Evolutionary conservation across 805 yeast species (phyloP), one percentile per base, ranked within the genome.

Genomic region (Kodamaea kakaduensis): DNA sequence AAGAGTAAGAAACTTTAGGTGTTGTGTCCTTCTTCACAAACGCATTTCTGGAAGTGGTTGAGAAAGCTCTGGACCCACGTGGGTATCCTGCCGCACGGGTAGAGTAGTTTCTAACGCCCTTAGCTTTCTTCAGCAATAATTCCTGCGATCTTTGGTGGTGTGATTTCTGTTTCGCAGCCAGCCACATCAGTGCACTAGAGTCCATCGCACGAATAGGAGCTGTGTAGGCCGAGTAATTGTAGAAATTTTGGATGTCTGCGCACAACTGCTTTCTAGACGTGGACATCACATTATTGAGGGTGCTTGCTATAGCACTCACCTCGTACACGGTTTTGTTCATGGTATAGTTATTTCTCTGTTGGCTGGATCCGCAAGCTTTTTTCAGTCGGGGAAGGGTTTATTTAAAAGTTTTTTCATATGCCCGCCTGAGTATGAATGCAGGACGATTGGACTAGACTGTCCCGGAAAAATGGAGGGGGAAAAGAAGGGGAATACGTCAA

Each of bases 241-340:
- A 59, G 42, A 47, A 44, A 9, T 36, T 19, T 17, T 36, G 23
- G 18, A 43, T 36, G 28, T 61, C 65, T n/a, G 35, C 41, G n/a
- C 34, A 30, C 17, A 51, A 38, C 20, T 47, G 39, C 9, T 42
- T 33, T 3, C 43, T 30, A 5, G 58, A 47, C 9, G 45, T 41
- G n/a, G 43, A 25, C 22, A 46, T 40, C 19, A 60, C 58, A 18
- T 43, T 41, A 9, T 43, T 30, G 6, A 52, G 52, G 10, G 60
- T 43, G 31, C 48, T 41, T 12, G 61, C 56, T 14, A 62, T 47
- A 22, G 53, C 54, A 18, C 47, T 48, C 5, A 54, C 39, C 41
- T 61, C 51, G 34, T 41, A 49, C 15, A 49, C 35, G 18, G 43
- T 26, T 36, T 46, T 46, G 42, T 45, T 38, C 31, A 37, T 32